Percentiles rank a stretch among this genome's conserved stretches.
These are phyloP conservation scores for Golubevia pallescens DNA, from an alignment of 1,284 basidiomycete species.

Conservation along the genomic window DNA sequence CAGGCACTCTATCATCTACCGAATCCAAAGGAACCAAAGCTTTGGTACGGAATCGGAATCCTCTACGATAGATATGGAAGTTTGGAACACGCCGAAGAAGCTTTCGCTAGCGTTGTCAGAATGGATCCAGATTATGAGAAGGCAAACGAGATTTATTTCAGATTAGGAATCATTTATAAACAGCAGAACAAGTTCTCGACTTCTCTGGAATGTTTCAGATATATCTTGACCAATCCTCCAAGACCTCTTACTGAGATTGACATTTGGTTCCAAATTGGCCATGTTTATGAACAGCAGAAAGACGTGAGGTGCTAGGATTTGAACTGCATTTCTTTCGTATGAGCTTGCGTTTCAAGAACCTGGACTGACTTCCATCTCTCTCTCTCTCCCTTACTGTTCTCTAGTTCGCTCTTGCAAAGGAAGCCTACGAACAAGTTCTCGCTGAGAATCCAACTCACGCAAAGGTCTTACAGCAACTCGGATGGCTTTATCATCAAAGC, in stretches of 20 bases:
- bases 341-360: no score
- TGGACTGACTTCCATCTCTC: no score
- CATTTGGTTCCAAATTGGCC: conserved; percentile 99
- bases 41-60: conserved; percentile 99
- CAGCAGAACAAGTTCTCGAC: conserved; percentile 79
- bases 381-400: no score
- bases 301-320: conserved; percentile 70
- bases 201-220: conserved; percentile 58
- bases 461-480: conserved; percentile 96
- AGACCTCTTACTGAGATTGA: conserved; percentile 93
- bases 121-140: conserved; percentile 99
- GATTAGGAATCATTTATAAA: conserved; percentile 98
- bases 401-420: conserved; percentile 81
- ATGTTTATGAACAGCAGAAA: conserved; percentile 95
- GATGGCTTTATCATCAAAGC: conserved; percentile 95
- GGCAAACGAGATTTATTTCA: conserved; percentile 97
- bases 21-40: conserved; percentile 96
- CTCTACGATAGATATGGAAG: conserved; percentile 98
- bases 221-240: conserved; percentile 92
- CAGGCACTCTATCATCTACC: conserved; percentile 94
- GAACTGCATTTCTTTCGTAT: no score
- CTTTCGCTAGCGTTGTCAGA: conserved; percentile 90
- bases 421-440: conserved; percentile 96
- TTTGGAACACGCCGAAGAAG: conserved; percentile 97
- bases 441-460: conserved; percentile 90